Conservation (phyloP, 306 rosid species). For the Vigna nakashimae region DNA sequence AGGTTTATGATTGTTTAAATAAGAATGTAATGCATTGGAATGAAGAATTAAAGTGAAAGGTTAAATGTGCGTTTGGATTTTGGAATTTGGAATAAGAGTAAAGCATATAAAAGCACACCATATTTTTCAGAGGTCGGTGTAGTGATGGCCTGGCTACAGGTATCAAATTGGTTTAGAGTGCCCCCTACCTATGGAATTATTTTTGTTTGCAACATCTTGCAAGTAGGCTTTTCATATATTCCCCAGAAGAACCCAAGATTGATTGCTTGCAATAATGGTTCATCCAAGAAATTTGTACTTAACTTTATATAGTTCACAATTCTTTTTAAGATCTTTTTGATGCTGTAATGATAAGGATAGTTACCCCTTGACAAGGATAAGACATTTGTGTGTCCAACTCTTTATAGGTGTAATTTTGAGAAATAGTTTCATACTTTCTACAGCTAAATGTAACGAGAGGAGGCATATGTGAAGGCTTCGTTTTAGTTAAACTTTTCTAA, state of each 20-base stretch:
- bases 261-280: constrained; percentile 14
- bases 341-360: constrained; percentile 43
- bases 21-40: background rate
- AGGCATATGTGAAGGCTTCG: no score
- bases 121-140: constrained; percentile 50
- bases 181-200: constrained; percentile 65
- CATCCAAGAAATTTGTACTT: background rate
- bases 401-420: constrained; percentile 17
- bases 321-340: constrained; percentile 15
- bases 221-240: constrained; percentile 60
- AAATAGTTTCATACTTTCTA: background rate
- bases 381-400: background rate
- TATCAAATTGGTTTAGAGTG: constrained; percentile 64
- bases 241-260: constrained; percentile 34
- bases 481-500: no score
- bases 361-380: constrained; percentile 25
- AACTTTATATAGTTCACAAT: constrained; percentile 21
- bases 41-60: constrained; percentile 31
- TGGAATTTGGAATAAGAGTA: constrained; percentile 50
- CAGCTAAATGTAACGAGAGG: no score
- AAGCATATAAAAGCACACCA: constrained; percentile 45
- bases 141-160: constrained; percentile 64
- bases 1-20: constrained; percentile 1
- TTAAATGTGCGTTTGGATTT: constrained; percentile 15
- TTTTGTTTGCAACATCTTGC: constrained; percentile 48